Base-by-base conservation (phyloP, 2,329 filamentous ascomycete genomes). In the Pseudogymnoascus sp. region DNA sequence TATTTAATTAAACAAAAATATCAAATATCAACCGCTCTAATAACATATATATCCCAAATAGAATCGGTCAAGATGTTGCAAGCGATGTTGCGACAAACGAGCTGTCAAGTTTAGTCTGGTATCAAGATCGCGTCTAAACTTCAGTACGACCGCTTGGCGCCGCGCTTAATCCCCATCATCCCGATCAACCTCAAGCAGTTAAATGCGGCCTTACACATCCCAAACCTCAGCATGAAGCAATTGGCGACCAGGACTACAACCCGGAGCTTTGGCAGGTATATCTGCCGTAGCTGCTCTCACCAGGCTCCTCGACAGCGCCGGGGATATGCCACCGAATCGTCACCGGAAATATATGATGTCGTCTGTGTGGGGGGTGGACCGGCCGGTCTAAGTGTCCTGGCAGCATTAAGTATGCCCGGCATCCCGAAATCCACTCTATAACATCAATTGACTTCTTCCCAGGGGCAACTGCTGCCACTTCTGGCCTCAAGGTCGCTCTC, bases 401-500 rank as follows among this genome's bases (percentile, higher is more conserved):
- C 89, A 63, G 88, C 89, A 67, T 79, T 94, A 43, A 86, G 89
- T 92, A 80, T 67, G 81, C 72, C 39, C 22, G 57, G n/a, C 41
- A 16, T 16, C 7, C 14, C 43, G 35, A 22, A 5, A 61, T 61
- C 58, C 18, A 18, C 37, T 18, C 57, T 57, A 30, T 54, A 38
- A 32, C 25, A 32, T 11, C 28, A 5, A 9, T 43, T 61, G 39
- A 38, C 62, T 16, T 54, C 6, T 34, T 18, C 60, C n/a, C 64
- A 94, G 90, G 89, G 67, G 82, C 90, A 11, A 91, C 88, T 16
- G 85, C 88, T 5, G 76, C 82, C 16, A 95, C 94, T 2, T 84
- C 87, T 30, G 80, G 85, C 64, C 84, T 99, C 25, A 89, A 88
- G 68, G 82, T 97, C 43, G 94, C 93, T 63, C 85, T 99, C 63